Evolutionary conservation across 768 basidiomycete genomes (phyloP).

Genomic region (Rossbeevera mucosa): DNA sequence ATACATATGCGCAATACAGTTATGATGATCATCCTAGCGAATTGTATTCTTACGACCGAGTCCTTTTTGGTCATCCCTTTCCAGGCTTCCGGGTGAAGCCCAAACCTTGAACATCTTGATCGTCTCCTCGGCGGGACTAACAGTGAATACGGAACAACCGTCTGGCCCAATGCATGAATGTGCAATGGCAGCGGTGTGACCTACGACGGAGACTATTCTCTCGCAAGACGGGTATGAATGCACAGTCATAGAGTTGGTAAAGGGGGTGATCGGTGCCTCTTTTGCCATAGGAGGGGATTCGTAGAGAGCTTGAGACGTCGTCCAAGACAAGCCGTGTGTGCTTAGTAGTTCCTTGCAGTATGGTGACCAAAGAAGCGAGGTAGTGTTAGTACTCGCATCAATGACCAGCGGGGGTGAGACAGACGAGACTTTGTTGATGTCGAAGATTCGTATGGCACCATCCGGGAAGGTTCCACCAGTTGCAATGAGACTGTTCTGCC

Average conservation of each 20-base stretch:
- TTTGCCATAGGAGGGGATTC: slow-evolving; percentile 18
- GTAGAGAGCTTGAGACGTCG: slow-evolving; percentile 15
- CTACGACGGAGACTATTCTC: slow-evolving; percentile 49
- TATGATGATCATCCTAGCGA: slow-evolving; percentile 17
- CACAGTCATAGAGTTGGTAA: slow-evolving; percentile 43
- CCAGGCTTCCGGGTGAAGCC: slow-evolving; percentile 28
- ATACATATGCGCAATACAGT: slow-evolving; percentile 5
- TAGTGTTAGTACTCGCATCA: slow-evolving; percentile 46
- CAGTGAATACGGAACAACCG: slow-evolving; percentile 59
- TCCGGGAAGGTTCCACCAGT: slow-evolving; percentile 65
- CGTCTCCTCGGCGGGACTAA: slow-evolving; percentile 59
- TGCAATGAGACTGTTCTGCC: slow-evolving; percentile 64
- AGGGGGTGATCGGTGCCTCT: slow-evolving; percentile 22
- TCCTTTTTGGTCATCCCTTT: slow-evolving; percentile 19
- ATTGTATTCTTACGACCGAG: slow-evolving; percentile 23
- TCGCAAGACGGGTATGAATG: slow-evolving; percentile 51
- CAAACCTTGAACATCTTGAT: slow-evolving; percentile 76
- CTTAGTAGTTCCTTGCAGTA: slow-evolving; percentile 84
- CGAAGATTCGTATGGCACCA: slow-evolving; percentile 53
- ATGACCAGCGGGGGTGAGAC: slow-evolving; percentile 46
- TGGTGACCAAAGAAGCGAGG: slow-evolving; percentile 63
- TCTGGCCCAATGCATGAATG: slow-evolving; percentile 63
- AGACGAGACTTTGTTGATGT: slow-evolving; percentile 37
- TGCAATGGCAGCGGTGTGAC: slow-evolving; percentile 51
- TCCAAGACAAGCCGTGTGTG: slow-evolving; percentile 53